phyloP scores from a whole-genome alignment of 1,139 yeast species.

The Pichia sp. region DNA sequence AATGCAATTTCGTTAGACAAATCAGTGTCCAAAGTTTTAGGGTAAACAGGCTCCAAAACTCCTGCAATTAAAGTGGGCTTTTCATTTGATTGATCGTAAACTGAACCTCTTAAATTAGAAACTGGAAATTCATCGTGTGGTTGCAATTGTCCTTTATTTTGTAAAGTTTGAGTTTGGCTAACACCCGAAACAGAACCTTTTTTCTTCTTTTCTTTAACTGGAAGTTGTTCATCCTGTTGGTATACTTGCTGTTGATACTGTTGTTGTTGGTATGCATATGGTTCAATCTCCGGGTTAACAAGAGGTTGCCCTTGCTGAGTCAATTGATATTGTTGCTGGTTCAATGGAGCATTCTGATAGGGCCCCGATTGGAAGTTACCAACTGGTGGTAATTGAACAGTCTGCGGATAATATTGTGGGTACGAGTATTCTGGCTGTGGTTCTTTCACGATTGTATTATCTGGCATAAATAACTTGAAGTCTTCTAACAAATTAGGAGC shows the following conservation, averaged over 20 bases:
- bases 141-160: slow-evolving; percentile 27
- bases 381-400: slow-evolving; percentile 77
- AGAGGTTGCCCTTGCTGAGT: slow-evolving; percentile 14
- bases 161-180: slow-evolving; percentile 12
- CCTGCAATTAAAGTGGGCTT: slow-evolving; percentile 78
- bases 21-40: slow-evolving; percentile 54
- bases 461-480: slow-evolving; percentile 92
- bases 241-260: slow-evolving; percentile 12
- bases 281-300: slow-evolving; percentile 2
- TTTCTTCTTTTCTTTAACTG: slow-evolving; percentile 8
- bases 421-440: slow-evolving; percentile 24
- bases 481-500: slow-evolving; percentile 95
- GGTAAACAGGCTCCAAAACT: slow-evolving; percentile 79
- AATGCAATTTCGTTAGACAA: slow-evolving; percentile 80
- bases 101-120: slow-evolving; percentile 43
- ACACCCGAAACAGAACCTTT: slow-evolving; percentile 10
- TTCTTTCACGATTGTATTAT: slow-evolving; percentile 45
- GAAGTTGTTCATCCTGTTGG: slow-evolving; percentile 5
- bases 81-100: slow-evolving; percentile 25
- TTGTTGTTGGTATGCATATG: slow-evolving; percentile 25
- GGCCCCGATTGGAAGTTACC: slow-evolving; percentile 90
- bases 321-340: slow-evolving; percentile 7
- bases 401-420: slow-evolving; percentile 22
- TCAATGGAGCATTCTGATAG: slow-evolving; percentile 31
- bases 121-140: slow-evolving; percentile 42